Evolutionary conservation across 495 filamentous ascomycete genomes (phyloP), one percentile per base, ranked within the genome.

Genomic region (Aspergillus olivimuriae): DNA sequence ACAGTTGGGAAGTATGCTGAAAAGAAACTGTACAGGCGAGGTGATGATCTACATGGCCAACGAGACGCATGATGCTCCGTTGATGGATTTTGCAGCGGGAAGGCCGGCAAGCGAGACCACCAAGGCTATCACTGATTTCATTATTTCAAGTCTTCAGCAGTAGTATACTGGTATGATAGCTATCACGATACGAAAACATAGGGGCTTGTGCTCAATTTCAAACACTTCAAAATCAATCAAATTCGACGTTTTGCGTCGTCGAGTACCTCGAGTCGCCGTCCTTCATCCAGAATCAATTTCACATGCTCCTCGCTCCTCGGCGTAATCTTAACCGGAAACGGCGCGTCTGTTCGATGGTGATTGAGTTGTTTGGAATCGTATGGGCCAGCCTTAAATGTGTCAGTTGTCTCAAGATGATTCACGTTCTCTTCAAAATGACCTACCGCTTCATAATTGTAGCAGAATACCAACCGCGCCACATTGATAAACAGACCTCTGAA

Each of bases 401-500:
- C 34, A 34, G 30, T 34, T 28, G 6, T 28, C 24, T 28, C 24
- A 28, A 6, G 17, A 44, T 35, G 21, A 30, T 39, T 3, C 18
- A 16, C 19, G 15, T 20, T 17, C 3, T n/a, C 20, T 10, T 22
- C 17, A 24, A 22, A 10, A 20, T 10, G 14, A 47, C 54, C 28
- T 52, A 63, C 57, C n/a, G 60, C 36, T 12, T 34, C 11, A 18
- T 63, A 61, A 31, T 75, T 61, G 44, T 68, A 73, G 44, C 71
- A 75, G 24, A 69, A 63, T 1, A 60, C 17, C 18, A 75, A 30
- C 0, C 73, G 58, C 9, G 73, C 63, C 43, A 69, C 51, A 31
- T 56, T 62, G 21, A 75, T 50, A 43, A 70, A 77, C 20, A 76
- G 47, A 8, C 53, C 58, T 21, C 56, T 53, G 35, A 68, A 56